phyloP scores from a whole-genome alignment of 2,329 filamentous ascomycete species.

The Trichoderma atroviride region DNA sequence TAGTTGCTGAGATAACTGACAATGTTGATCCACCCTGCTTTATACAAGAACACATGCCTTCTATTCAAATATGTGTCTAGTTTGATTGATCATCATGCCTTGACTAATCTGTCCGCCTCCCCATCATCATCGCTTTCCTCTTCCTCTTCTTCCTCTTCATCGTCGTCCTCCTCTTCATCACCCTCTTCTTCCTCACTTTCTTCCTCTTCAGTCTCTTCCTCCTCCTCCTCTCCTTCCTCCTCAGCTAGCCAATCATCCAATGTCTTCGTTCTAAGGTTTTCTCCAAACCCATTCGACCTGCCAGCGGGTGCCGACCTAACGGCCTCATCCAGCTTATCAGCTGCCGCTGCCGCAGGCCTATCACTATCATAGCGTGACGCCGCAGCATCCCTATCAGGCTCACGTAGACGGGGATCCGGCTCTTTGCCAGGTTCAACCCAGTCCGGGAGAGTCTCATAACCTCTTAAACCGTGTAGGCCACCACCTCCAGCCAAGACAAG shows the following conservation, averaged over 20 bases:
- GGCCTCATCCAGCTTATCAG: slow-evolving; percentile 65
- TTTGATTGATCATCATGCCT: slow-evolving; percentile 17
- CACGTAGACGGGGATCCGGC: slow-evolving; percentile 73
- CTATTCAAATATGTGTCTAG: neutral
- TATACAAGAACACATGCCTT: neutral
- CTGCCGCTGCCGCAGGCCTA: slow-evolving; percentile 55
- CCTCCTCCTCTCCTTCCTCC: slow-evolving; percentile 56
- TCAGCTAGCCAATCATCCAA: slow-evolving; percentile 92
- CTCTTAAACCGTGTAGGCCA: slow-evolving; percentile 71
- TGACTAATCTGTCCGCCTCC: slow-evolving; percentile 50
- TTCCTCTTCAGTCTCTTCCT: slow-evolving; percentile 55
- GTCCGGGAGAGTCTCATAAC: slow-evolving; percentile 77
- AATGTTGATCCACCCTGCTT: neutral
- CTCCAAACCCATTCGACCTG: slow-evolving; percentile 54
- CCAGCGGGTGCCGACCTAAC: slow-evolving; percentile 42
- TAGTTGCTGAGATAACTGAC: neutral
- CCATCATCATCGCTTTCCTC: slow-evolving; percentile 53
- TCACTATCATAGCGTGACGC: slow-evolving; percentile 39
- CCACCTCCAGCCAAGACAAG: slow-evolving; percentile 79
- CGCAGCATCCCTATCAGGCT: slow-evolving; percentile 50
- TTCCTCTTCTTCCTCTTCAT: slow-evolving; percentile 51
- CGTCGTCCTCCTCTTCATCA: slow-evolving; percentile 48
- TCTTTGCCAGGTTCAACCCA: slow-evolving; percentile 84
- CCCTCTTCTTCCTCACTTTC: slow-evolving; percentile 57
- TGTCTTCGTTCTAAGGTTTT: slow-evolving; percentile 68